Evolutionary conservation across 2,329 filamentous ascomycete genomes (phyloP).

Genomic region (Chaetothyriales sp.): DNA sequence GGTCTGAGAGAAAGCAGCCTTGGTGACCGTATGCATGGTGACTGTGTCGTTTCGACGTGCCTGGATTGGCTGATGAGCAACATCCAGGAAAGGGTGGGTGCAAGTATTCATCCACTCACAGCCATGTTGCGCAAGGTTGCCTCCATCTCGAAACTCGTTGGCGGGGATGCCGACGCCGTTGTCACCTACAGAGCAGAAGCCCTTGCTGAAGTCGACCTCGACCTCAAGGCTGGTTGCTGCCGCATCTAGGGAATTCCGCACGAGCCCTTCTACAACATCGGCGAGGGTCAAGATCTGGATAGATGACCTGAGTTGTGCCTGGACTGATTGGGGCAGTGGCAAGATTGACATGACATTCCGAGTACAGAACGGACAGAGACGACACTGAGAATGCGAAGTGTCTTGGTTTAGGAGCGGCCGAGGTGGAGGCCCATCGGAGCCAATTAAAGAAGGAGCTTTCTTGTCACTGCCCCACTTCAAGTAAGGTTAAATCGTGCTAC

Average conservation of each 20-base stretch:
- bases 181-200: slow-evolving; percentile 68
- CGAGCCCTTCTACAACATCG: slow-evolving; percentile 52
- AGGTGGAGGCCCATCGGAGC: neutral
- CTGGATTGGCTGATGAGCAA: slow-evolving; percentile 30
- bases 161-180: slow-evolving; percentile 65
- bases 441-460: neutral
- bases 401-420: neutral
- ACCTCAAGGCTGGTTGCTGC: slow-evolving; percentile 53
- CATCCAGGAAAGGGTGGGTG: slow-evolving; percentile 4
- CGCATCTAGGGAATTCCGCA: slow-evolving; percentile 78
- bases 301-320: slow-evolving; percentile 63
- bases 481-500: neutral
- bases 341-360: slow-evolving; percentile 1
- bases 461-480: neutral
- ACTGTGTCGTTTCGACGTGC: slow-evolving; percentile 57
- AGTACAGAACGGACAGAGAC: neutral
- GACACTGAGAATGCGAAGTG: neutral
- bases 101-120: slow-evolving; percentile 50
- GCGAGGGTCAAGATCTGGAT: slow-evolving; percentile 61
- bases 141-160: slow-evolving; percentile 44
- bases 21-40: slow-evolving; percentile 46
- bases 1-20: slow-evolving; percentile 62
- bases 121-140: slow-evolving; percentile 36
- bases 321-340: slow-evolving; percentile 7
- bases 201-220: slow-evolving; percentile 57